phyloP scores from a whole-genome alignment of 768 basidiomycete genomes.

The Gautieria morchelliformis region DNA sequence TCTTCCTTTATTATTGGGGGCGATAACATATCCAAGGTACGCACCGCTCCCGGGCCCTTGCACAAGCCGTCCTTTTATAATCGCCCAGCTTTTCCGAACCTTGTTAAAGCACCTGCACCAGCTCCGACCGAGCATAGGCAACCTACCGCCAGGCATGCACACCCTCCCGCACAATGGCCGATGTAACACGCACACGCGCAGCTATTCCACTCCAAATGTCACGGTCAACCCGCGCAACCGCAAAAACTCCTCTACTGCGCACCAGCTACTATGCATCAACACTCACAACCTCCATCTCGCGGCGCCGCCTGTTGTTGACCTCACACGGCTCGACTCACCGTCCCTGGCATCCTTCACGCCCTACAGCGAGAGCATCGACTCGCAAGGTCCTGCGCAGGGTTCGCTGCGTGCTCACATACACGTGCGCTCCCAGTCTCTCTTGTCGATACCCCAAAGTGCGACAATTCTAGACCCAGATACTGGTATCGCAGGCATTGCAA shows the following conservation, averaged over 20 bases:
- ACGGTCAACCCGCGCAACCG: neutral
- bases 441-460: too few relatives aligned
- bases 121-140: too few relatives aligned
- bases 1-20: too few relatives aligned
- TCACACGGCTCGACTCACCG: neutral
- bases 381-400: neutral
- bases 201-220: neutral
- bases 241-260: neutral
- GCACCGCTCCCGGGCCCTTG: too few relatives aligned
- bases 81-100: too few relatives aligned
- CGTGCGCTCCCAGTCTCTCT: neutral
- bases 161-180: neutral
- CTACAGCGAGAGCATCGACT: neutral
- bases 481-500: neutral
- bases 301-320: neutral
- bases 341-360: constrained; percentile 8
- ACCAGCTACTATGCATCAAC: neutral
- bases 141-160: neutral
- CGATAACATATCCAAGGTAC: too few relatives aligned
- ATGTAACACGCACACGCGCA: neutral
- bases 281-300: neutral
- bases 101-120: too few relatives aligned
- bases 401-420: neutral
- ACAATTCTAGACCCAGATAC: too few relatives aligned
- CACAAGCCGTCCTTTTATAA: too few relatives aligned